Percentiles rank a stretch among this genome's conserved stretches.
phyloP scores from a whole-genome alignment of 2,329 filamentous ascomycete genomes.

The Nothophaeocryptopus gaeumannii region DNA sequence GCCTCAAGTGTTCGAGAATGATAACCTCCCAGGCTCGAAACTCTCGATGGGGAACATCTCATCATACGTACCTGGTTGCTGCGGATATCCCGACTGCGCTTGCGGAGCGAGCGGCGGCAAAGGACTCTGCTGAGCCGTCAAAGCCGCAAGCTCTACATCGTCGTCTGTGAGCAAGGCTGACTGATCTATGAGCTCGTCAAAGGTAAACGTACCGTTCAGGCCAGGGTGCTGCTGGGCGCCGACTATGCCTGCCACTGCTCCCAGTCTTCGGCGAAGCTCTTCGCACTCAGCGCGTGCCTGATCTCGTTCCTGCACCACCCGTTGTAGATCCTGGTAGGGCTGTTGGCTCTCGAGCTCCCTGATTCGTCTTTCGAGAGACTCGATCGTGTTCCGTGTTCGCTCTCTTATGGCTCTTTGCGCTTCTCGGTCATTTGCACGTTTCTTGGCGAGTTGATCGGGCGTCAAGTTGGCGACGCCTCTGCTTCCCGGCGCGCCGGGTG shows the following conservation, averaged over 20 bases:
- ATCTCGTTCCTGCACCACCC: slow-evolving; percentile 65
- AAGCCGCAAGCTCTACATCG: slow-evolving; percentile 45
- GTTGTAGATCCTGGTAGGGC: slow-evolving; percentile 79
- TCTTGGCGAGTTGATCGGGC: slow-evolving; percentile 82
- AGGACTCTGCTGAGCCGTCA: slow-evolving; percentile 46
- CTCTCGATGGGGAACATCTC: too few species aligned
- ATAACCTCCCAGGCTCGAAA: too few species aligned
- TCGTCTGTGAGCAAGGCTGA: slow-evolving; percentile 28
- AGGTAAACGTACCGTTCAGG: slow-evolving; percentile 31
- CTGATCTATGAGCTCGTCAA: slow-evolving; percentile 27
- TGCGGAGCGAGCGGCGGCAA: slow-evolving; percentile 32
- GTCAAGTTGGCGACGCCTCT: slow-evolving; percentile 84
- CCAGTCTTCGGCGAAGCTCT: slow-evolving; percentile 67
- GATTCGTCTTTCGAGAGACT: slow-evolving; percentile 68
- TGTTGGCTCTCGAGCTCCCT: slow-evolving; percentile 74
- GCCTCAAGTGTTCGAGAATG: too few species aligned
- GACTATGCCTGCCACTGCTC: slow-evolving; percentile 29
- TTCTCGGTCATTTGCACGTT: slow-evolving; percentile 86
- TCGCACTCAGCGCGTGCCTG: slow-evolving; percentile 74
- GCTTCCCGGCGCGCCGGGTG: slow-evolving; percentile 38
- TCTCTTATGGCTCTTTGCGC: slow-evolving; percentile 82
- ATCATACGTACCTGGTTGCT: slow-evolving; percentile 1
- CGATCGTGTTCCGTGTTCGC: slow-evolving; percentile 76
- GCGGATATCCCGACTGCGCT: slow-evolving; percentile 9
- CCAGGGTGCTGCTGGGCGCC: slow-evolving; percentile 22